Evolutionary conservation across 495 filamentous ascomycete genomes (phyloP), one percentile per base, ranked within the genome.

Genomic region (Darksidea phi): DNA sequence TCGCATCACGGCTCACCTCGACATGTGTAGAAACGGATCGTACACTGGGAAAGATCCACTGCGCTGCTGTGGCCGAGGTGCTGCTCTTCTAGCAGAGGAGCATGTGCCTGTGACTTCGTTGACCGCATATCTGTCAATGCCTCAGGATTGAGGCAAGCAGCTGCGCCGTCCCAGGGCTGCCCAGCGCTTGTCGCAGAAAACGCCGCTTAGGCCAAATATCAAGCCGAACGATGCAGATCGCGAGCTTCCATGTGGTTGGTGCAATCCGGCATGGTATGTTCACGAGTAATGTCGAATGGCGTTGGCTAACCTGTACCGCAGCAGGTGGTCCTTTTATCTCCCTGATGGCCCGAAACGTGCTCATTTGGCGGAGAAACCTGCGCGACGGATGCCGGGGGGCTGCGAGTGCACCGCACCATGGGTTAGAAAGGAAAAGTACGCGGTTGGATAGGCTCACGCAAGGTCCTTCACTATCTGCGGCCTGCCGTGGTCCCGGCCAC

Each of bases 271-370:
- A 43, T 4, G 13, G 41, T 43, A 4, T 43, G 6, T 3, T 43
- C 5, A 13, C 13, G 41, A 4, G 41, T 43, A 20, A 15, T 43
- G 41, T 20, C 41, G 28, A 32, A 32, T 32, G 28, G 28, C 28
- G 28, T 32, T 32, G 28, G 28, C 51, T 10, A 43, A 24, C 20
- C 2, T 20, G 41, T 56, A 32, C 23, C 17, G 32, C 38, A 47
- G 34, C 6, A 37, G 23, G 18, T 37, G 6, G 21, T 24, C 11
- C 54, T 7, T 52, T 11, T 20, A 54, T 50, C 48, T 54, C 47
- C 54, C 61, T 47, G 47, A 64, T 59, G 54, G 61, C 55, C 45
- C 48, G 55, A 59, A 51, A 47, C 36, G 34, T 46, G 51, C 56
- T 66, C 56, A 34, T 28, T 49, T 24, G 52, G 20, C 26, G 28